Evolutionary conservation across 2,329 filamentous ascomycete species (phyloP).

Genomic region (Ceratocystis harringtonii): DNA sequence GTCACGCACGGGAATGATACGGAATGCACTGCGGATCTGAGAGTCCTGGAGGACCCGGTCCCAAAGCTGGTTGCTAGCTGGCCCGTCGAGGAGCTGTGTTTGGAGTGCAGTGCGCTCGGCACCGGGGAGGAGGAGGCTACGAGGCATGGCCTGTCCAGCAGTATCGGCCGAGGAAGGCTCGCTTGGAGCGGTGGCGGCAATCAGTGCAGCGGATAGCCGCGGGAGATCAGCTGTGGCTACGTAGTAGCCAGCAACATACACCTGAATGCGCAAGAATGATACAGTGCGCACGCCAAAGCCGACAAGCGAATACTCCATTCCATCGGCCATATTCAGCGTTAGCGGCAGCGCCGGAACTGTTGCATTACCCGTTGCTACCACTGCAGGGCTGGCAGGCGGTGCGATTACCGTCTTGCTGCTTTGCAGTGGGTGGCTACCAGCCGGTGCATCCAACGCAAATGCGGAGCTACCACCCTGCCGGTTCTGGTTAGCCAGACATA

Average conservation of each 20-base stretch:
- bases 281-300: slow-evolving; percentile 81
- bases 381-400: not conserved
- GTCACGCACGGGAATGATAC: slow-evolving; percentile 79
- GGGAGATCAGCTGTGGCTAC: slow-evolving; percentile 71
- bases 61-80: slow-evolving; percentile 59
- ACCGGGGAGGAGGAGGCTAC: slow-evolving; percentile 42
- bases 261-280: slow-evolving; percentile 76
- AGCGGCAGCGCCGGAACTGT: slow-evolving; percentile 69
- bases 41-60: slow-evolving; percentile 49
- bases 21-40: slow-evolving; percentile 59
- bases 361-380: slow-evolving; percentile 53
- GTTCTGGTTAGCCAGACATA: not conserved
- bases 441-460: slow-evolving; percentile 9
- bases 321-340: slow-evolving; percentile 43
- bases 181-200: slow-evolving; percentile 63
- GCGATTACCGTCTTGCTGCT: slow-evolving; percentile 10
- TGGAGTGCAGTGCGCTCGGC: slow-evolving; percentile 65
- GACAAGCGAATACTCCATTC: slow-evolving; percentile 68
- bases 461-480: not conserved
- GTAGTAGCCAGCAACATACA: slow-evolving; percentile 91
- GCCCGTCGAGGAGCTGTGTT: slow-evolving; percentile 51
- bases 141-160: not conserved
- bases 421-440: slow-evolving; percentile 12
- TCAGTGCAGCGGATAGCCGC: slow-evolving; percentile 60
- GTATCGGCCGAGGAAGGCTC: slow-evolving; percentile 23